Evolutionary conservation across 768 basidiomycete species (phyloP), one percentile per base, ranked within the genome.

Genomic region (Tremella mesenterica): DNA sequence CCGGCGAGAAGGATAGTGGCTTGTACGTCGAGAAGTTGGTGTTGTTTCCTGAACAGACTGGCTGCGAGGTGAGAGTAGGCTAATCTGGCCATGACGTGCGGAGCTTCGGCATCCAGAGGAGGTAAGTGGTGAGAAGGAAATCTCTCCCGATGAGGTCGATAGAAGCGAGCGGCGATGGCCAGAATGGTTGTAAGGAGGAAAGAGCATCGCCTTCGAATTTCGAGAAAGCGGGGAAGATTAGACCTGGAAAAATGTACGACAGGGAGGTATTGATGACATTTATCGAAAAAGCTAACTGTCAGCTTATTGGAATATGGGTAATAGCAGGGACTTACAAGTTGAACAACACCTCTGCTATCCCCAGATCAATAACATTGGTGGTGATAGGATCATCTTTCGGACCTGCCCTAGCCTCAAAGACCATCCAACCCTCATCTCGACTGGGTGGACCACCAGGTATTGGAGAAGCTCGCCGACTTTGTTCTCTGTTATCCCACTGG

Each of bases 21-120:
- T 26, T 67, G 65, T 1, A 67, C 65, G 44, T 67, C 65, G 26
- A 59, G 54, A 26, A 67, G 46, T 10, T 57, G 55, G 44, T 64
- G 63, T 48, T 67, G 60, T 45, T 64, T 67, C 18, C 65, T 30
- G 25, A 67, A 44, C 5, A 64, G 43, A 23, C 57, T 61, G 20
- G 54, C 50, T 31, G 57, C 60, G 18, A 67, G 58, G 43, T 67
- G 65, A 6, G 61, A 48, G 31, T 61, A 56, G 12, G 65, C 62
- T n/a, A 64, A 47, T 41, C 59, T 50, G 14, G 34, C 57, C 48
- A 54, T 44, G 5, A 38, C 44, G 10, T 28, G 45, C 14, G 56
- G 50, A n/a, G 52, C 31, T 1, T 48, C 39, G 7, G 10, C 3
- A 38, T 38, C 25, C 9, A 58, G 25, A 9, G 23, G 14, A 5